Conservation (phyloP, 164 flowering plant species). For the Cinnamomum micranthum region DNA sequence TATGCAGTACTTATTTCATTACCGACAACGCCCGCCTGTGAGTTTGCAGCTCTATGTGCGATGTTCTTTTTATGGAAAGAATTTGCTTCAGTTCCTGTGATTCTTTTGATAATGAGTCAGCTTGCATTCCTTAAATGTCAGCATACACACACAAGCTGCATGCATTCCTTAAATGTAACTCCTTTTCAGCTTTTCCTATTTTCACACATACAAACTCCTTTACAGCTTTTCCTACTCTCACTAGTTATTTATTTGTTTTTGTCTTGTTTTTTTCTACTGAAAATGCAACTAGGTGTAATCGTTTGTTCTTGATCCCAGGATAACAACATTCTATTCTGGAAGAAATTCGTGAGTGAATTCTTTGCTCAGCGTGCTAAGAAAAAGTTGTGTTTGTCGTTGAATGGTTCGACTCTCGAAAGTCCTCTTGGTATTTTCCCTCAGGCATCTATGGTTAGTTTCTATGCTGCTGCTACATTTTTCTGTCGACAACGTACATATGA, state of each 20-base stretch:
- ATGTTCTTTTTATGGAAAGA: neutral
- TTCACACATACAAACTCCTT: too few species aligned
- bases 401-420: constrained; percentile 84
- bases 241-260: neutral
- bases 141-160: neutral
- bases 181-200: too few species aligned
- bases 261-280: too few species aligned
- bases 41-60: constrained; percentile 23
- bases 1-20: constrained; percentile 96
- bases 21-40: constrained; percentile 78
- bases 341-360: constrained; percentile 88
- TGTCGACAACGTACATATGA: too few species aligned
- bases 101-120: too few species aligned
- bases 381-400: constrained; percentile 89
- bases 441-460: constrained; percentile 71
- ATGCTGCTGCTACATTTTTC: neutral
- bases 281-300: too few species aligned
- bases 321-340: constrained; percentile 84
- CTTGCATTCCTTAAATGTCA: too few species aligned
- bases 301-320: constrained; percentile 39
- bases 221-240: neutral
- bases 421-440: constrained; percentile 95
- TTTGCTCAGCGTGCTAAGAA: constrained; percentile 92
- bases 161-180: neutral
- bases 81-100: neutral